Percentiles rank a stretch among this genome's conserved stretches.
These are phyloP conservation scores for Borovskyia barvae DNA, from an alignment of 208 protist genomes.

Conservation along the genomic window DNA sequence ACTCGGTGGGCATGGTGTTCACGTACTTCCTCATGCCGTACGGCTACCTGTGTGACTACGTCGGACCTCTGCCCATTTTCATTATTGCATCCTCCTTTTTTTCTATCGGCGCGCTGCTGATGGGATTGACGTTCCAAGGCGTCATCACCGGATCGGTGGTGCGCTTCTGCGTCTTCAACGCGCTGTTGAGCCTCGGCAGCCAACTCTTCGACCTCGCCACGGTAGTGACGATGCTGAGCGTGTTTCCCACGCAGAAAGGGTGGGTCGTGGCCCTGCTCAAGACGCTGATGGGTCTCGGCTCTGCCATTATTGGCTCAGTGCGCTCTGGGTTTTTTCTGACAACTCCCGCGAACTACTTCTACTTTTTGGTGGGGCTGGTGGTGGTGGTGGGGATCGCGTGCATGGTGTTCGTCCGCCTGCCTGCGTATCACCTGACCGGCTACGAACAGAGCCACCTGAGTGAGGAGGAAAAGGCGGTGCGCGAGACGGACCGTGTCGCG, in stretches of 20 bases:
- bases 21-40: conserved; percentile 30
- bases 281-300: conserved; percentile 53
- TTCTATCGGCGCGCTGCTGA: conserved; percentile 26
- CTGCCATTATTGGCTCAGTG: conserved; percentile 41
- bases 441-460: conserved; percentile 31
- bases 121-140: conserved; percentile 37
- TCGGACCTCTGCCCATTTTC: conserved; percentile 36
- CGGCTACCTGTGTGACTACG: conserved; percentile 41
- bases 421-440: conserved; percentile 47
- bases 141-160: conserved; percentile 26
- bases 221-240: conserved; percentile 38
- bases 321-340: conserved; percentile 44
- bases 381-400: conserved; percentile 23
- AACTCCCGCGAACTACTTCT: conserved; percentile 32
- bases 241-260: conserved; percentile 47
- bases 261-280: conserved; percentile 52
- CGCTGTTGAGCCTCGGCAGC: conserved; percentile 26
- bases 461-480: conserved; percentile 18
- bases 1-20: conserved; percentile 28
- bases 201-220: conserved; percentile 42
- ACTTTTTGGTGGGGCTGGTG: conserved; percentile 38
- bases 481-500: conserved; percentile 6
- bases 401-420: conserved; percentile 38
- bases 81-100: conserved; percentile 23
- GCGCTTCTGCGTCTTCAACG: conserved; percentile 25